Conservation (phyloP, 495 filamentous ascomycete species). For the Xanthoparmelia taractica region DNA sequence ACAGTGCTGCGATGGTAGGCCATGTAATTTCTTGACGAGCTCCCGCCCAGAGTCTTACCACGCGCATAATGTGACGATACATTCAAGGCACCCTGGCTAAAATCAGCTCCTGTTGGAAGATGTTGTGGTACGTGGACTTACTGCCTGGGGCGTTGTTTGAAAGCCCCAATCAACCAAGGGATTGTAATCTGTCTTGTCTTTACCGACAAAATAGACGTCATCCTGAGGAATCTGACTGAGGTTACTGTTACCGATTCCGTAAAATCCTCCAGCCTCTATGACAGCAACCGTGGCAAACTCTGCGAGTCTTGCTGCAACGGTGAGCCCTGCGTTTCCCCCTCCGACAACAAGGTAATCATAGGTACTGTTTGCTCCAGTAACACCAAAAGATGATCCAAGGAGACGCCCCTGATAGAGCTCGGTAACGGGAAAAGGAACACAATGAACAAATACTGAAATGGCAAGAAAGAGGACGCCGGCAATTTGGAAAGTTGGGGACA, state of each 20-base stretch:
- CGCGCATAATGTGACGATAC: conserved; percentile 33
- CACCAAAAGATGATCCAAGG: conserved; percentile 9
- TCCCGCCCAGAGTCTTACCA: conserved; percentile 40
- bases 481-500: no score
- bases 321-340: not conserved
- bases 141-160: conserved; percentile 34
- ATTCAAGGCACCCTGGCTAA: not conserved
- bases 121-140: conserved; percentile 20
- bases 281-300: conserved; percentile 39
- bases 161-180: conserved; percentile 47
- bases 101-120: conserved; percentile 5
- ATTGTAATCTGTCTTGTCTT: conserved; percentile 21
- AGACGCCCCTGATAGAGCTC: conserved; percentile 7
- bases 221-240: conserved; percentile 35
- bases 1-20: conserved; percentile 31
- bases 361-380: not conserved
- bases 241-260: conserved; percentile 43
- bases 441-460: not conserved
- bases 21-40: conserved; percentile 24
- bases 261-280: conserved; percentile 52
- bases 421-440: conserved; percentile 9
- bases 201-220: conserved; percentile 22
- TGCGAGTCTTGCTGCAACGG: not conserved
- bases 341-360: not conserved
- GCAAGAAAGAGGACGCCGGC: no score